Percentiles rank a stretch among this genome's conserved stretches.
Conservation (phyloP, 768 basidiomycete species). For the Russula abietina region DNA sequence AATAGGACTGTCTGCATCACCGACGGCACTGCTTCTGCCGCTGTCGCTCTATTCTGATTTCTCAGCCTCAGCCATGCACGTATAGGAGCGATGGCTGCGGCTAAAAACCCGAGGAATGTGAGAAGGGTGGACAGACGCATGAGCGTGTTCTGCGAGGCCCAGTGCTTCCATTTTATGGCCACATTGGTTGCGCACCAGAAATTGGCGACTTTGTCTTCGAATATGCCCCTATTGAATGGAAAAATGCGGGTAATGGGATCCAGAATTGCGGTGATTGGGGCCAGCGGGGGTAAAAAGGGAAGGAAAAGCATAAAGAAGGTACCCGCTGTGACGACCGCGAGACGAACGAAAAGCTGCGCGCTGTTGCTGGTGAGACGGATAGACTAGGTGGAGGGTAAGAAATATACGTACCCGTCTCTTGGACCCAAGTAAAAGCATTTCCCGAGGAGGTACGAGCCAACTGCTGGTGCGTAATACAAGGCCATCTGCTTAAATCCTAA, state of each 20-base stretch:
- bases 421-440: conserved; percentile 84
- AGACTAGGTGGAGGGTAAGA: not conserved
- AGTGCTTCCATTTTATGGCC: conserved; percentile 74
- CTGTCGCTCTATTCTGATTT: conserved; percentile 9
- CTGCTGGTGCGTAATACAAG: conserved; percentile 85
- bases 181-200: conserved; percentile 96
- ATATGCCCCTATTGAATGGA: conserved; percentile 84
- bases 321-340: conserved; percentile 54
- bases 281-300: conserved; percentile 72
- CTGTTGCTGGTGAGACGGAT: conserved; percentile 22
- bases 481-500: conserved; percentile 96
- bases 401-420: conserved; percentile 54
- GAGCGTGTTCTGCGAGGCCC: conserved; percentile 43
- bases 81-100: conserved; percentile 46
- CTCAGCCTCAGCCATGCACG: conserved; percentile 35
- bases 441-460: conserved; percentile 85
- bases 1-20: conserved; percentile 67
- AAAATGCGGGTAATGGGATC: conserved; percentile 79
- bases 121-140: conserved; percentile 59
- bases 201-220: conserved; percentile 96
- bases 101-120: conserved; percentile 68
- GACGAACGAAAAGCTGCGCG: conserved; percentile 53
- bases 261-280: conserved; percentile 41
- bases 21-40: conserved; percentile 31
- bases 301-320: conserved; percentile 68